Conservation (phyloP, 176 grass and related monocot genomes). For the Saccharum officinarum region DNA sequence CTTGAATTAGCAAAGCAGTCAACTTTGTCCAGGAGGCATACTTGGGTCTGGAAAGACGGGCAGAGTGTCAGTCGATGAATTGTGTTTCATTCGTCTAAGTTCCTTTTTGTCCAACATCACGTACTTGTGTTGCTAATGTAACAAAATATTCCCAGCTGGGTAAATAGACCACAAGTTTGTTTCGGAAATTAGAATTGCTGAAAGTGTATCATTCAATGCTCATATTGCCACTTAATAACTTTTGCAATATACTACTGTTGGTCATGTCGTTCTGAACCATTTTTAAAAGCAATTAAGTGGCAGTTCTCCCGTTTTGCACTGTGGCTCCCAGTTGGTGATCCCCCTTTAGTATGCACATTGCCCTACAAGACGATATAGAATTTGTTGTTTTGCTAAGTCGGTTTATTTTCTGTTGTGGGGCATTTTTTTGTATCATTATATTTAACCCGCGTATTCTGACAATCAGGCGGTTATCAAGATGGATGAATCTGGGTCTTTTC, state of each 20-base stretch:
- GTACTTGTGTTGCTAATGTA: slow-evolving; percentile 5
- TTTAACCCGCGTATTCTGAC: slow-evolving; percentile 28
- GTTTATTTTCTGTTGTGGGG: neutral
- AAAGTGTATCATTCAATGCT: neutral
- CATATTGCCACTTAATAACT: neutral
- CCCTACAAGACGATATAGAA: neutral
- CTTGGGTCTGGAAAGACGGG: slow-evolving; percentile 3
- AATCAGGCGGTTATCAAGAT: slow-evolving; percentile 88
- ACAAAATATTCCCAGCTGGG: neutral
- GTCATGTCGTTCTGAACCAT: neutral
- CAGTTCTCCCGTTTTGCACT: neutral
- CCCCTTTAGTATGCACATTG: slow-evolving; percentile 24
- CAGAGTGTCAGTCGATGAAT: neutral
- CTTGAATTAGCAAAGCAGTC: slow-evolving; percentile 8
- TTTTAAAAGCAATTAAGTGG: slow-evolving; percentile 5
- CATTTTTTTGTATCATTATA: slow-evolving; percentile 26
- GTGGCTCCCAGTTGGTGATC: slow-evolving; percentile 6
- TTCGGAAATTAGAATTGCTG: neutral
- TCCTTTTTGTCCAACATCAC: neutral
- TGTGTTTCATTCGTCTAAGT: slow-evolving; percentile 11
- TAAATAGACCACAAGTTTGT: neutral
- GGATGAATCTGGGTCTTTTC: slow-evolving; percentile 83
- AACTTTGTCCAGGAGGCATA: slow-evolving; percentile 25
- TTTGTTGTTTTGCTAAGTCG: slow-evolving; percentile 15
- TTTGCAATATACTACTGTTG: neutral